These are phyloP conservation scores for Anthostomella pinea DNA, from an alignment of 2,329 filamentous ascomycete species.

Conservation along the genomic window DNA sequence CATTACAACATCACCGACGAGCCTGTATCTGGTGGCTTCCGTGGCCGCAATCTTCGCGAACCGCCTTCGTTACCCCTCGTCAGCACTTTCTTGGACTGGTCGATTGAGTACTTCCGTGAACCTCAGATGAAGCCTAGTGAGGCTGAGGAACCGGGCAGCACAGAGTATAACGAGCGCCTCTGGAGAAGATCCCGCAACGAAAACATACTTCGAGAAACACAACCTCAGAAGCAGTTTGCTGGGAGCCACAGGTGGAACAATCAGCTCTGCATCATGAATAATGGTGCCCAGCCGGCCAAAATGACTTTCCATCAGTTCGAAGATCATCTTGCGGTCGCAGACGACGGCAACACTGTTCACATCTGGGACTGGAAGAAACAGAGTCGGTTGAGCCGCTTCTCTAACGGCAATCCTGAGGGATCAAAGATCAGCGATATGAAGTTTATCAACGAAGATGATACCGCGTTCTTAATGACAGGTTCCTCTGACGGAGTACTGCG, in stretches of 20 bases:
- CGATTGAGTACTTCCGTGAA: conserved; percentile 94
- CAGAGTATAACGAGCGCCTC: conserved; percentile 91
- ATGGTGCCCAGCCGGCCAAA: conserved; percentile 82
- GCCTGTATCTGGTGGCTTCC: conserved; percentile 75
- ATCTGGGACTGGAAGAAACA: conserved; percentile 92
- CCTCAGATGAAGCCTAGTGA: conserved; percentile 97
- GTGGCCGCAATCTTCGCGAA: conserved; percentile 57
- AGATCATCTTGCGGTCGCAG: conserved; percentile 88
- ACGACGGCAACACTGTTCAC: conserved; percentile 85
- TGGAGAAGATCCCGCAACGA: conserved; percentile 94
- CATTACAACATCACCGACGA: conserved; percentile 73
- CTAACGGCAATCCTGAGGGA: conserved; percentile 87
- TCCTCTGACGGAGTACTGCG: conserved; percentile 94
- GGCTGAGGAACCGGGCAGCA: conserved; percentile 91
- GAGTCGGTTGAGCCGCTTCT: conserved; percentile 76
- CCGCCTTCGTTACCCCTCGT: conserved; percentile 68
- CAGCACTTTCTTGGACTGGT: conserved; percentile 91
- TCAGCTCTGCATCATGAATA: conserved; percentile 79
- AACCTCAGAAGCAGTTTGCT: conserved; percentile 87
- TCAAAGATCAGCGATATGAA: conserved; percentile 92
- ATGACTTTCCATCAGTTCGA: conserved; percentile 98
- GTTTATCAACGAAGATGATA: conserved; percentile 98
- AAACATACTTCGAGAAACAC: conserved; percentile 84
- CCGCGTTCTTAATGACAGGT: conserved; percentile 89
- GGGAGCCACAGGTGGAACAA: conserved; percentile 81